Percentiles rank a stretch among this genome's conserved stretches.
These are phyloP conservation scores for Candida glucosophila DNA, from an alignment of 1,139 yeast species.

Conservation along the genomic window DNA sequence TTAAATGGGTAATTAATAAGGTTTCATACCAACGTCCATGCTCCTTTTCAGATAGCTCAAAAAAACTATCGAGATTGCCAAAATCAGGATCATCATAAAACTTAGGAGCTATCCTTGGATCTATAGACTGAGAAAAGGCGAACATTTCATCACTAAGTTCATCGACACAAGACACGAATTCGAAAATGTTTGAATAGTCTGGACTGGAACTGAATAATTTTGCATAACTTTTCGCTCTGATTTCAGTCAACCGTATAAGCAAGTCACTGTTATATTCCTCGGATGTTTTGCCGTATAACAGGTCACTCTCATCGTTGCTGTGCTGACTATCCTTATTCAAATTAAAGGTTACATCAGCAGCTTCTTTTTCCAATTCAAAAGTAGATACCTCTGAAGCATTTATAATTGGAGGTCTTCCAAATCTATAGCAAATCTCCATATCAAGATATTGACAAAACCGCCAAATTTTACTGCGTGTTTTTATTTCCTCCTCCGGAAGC, in stretches of 20 bases:
- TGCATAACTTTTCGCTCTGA: constrained; percentile 22
- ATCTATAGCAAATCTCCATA: constrained; percentile 43
- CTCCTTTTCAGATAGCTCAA: not conserved
- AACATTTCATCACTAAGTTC: constrained; percentile 15
- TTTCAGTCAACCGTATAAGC: constrained; percentile 15
- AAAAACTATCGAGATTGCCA: constrained; percentile 3
- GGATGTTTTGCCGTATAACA: not conserved
- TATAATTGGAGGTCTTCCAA: constrained; percentile 55
- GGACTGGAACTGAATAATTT: constrained; percentile 21
- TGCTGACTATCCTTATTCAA: constrained; percentile 1
- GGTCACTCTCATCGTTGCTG: too few relatives aligned
- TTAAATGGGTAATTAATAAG: constrained; percentile 16
- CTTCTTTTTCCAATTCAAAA: not conserved
- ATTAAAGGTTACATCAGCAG: not conserved
- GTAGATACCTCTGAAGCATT: constrained; percentile 42
- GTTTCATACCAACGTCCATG: constrained; percentile 8
- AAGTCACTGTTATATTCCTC: constrained; percentile 5
- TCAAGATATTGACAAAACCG: constrained; percentile 50
- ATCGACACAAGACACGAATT: constrained; percentile 11
- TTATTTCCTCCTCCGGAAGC: constrained; percentile 27
- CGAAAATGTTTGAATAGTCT: constrained; percentile 10
- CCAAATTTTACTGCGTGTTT: constrained; percentile 39
- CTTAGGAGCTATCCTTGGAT: constrained; percentile 13
- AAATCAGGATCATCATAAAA: constrained; percentile 20
- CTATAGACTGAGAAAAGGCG: constrained; percentile 8